Evolutionary conservation across 140 eudicot genomes (phyloP), one percentile per base, ranked within the genome.

Genomic region (Erigeron philadelphicus): DNA sequence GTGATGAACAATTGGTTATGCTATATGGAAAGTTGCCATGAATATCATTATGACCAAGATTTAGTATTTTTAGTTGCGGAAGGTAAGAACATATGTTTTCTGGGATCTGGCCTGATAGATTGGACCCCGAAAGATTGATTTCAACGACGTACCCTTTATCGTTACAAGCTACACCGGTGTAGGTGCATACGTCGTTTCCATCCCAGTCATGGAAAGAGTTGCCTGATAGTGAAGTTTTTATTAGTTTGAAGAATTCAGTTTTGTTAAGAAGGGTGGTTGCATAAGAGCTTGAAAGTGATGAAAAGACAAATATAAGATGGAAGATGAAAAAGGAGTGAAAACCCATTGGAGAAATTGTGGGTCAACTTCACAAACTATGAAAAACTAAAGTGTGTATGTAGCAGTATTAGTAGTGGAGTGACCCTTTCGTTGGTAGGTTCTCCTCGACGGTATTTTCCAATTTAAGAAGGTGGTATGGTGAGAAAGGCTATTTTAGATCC

Each of bases 1-100:
- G 84, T 57, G 46, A 50, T 18, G 92, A 75, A 70, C 98, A 92
- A 79, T 88, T 83, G 67, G 78, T 80, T 72, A 88, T 73, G 67
- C 81, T 76, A 41, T 70, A 59, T 3, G 95, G 96, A 43, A 88
- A 89, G n/a, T 25, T 64, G 3, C 84, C 88, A 48, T 70, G 67
- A 41, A 92, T 70, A 41, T 77, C 75, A 74, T 92, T 92, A 62
- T 74, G 72, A 17, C 90, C 89, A 3, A 84, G 67, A 52, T 77
- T 82, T 19, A 92, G 76, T n/a, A 70, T 57, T 25, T 82, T 81
- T 13, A 92, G 76, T 40, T 84, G 66, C 5, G 96, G 95, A 23
- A 92, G 76, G 57, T 87, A 87, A 50, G 88, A 74, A 74, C 95
- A 90, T 19, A 85, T 72, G 45, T 79, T 70, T 49, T 79, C 82